Evolutionary conservation across 1,139 yeast species (phyloP).

Genomic region (Suhomyces ambrosiae): DNA sequence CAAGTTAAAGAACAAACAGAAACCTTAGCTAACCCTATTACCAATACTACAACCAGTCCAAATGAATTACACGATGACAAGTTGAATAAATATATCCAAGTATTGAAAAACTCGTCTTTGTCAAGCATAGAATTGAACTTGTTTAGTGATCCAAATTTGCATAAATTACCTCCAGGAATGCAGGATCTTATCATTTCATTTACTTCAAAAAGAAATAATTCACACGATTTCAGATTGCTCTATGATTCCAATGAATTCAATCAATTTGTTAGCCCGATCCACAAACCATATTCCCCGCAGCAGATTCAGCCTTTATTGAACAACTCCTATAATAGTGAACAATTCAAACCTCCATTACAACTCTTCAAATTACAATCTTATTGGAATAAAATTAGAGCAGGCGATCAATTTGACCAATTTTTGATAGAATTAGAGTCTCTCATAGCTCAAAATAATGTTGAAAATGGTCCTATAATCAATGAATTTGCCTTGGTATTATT

Average conservation of each 20-base stretch:
- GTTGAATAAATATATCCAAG: slow-evolving; percentile 25
- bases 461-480: slow-evolving; percentile 26
- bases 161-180: slow-evolving; percentile 69
- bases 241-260: slow-evolving; percentile 28
- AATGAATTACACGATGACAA: background rate
- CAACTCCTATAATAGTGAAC: slow-evolving; percentile 8
- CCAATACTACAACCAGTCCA: background rate
- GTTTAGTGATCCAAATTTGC: slow-evolving; percentile 44
- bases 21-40: background rate
- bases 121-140: slow-evolving; percentile 36
- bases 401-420: slow-evolving; percentile 39
- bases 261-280: slow-evolving; percentile 35
- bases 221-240: slow-evolving; percentile 30
- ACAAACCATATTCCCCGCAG: slow-evolving; percentile 44
- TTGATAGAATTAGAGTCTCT: slow-evolving; percentile 33
- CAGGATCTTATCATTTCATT: slow-evolving; percentile 63
- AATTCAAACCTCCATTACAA: slow-evolving; percentile 39
- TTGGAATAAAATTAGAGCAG: slow-evolving; percentile 54
- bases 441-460: slow-evolving; percentile 26
- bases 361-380: slow-evolving; percentile 40
- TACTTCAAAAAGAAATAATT: slow-evolving; percentile 41
- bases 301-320: slow-evolving; percentile 28
- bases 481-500: slow-evolving; percentile 53
- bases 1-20: background rate
- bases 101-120: slow-evolving; percentile 35